Evolutionary conservation across 768 basidiomycete species (phyloP), one percentile per base, ranked within the genome.

Genomic region (Leccinum boreale): DNA sequence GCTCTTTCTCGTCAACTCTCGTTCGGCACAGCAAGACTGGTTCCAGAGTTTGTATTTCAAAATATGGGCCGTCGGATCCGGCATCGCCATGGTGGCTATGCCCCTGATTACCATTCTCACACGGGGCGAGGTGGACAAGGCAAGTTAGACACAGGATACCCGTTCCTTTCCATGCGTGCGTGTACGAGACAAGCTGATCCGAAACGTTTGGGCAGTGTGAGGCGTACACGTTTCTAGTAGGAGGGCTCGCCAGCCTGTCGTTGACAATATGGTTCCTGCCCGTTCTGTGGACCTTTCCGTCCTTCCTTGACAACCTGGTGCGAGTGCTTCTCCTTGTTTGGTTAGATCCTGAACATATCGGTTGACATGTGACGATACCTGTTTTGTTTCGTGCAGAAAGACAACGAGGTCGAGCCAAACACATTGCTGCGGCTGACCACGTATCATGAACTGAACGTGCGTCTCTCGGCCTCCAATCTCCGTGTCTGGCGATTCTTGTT

Each of bases 371-470:
- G 42, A 17, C 21, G 19, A 46, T 5, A 0, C 14, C 1, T 47
- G 10, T n/a, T 14, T 47, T 36, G 7, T 36, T 24, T 17, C 47
- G 54, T 9, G 53, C 58, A 90, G 87, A 80, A 79, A 65, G 63
- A 62, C 15, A 81, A 87, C 66, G 82, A 82, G 8, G 85, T 90
- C 9, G 90, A 92, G 53, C 78, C 64, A 17, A 75, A 64, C 29
- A 90, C 86, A 3, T 78, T 92, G 49, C 79, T 89, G 21, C 84
- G 90, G 21, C 73, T 94, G 51, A 86, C 86, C 35, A 92, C 86
- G 61, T 93, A 90, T 66, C 87, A 89, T 42, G 89, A 93, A 65
- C 73, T 92, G 42, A 94, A 94, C 62, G 91, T 92, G 61, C 35
- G 89, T 73, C 6, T 26, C 21, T 14, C 15, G 9, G n/a, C 39